Percentiles rank a stretch among this genome's conserved stretches.
phyloP scores from a whole-genome alignment of 108 stramenopile species.

The Fragilariopsis cylindrus region DNA sequence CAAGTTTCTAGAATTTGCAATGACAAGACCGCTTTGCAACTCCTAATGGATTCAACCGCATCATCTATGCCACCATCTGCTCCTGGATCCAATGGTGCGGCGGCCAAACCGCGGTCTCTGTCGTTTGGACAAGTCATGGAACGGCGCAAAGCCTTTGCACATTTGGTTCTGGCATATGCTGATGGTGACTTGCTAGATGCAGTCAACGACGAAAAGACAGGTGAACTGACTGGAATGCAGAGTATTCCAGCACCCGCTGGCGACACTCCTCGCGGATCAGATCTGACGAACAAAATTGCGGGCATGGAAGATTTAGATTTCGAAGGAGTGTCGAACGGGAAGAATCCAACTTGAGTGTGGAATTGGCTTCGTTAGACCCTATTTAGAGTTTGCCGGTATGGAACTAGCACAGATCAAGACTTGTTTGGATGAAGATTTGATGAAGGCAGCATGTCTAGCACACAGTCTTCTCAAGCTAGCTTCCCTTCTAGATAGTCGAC shows the following conservation, averaged over 20 bases:
- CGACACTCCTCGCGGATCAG: conserved; percentile 56
- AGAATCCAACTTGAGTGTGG: conserved; percentile 51
- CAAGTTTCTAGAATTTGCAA: conserved; percentile 62
- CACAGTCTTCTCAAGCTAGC: conserved; percentile 78
- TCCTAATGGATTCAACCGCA: conserved; percentile 55
- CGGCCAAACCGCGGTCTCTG: conserved; percentile 8
- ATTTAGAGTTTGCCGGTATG: conserved; percentile 68
- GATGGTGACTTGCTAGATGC: conserved; percentile 66
- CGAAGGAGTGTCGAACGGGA: conserved; percentile 60
- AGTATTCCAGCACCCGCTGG: conserved; percentile 56
- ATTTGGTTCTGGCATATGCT: conserved; percentile 67
- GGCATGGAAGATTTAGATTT: conserved; percentile 48
- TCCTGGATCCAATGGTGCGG: conserved; percentile 15
- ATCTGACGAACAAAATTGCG: conserved; percentile 20
- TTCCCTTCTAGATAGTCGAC: conserved; percentile 70
- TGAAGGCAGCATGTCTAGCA: conserved; percentile 71
- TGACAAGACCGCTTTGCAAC: conserved; percentile 62
- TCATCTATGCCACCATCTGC: neutral
- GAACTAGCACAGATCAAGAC: conserved; percentile 45
- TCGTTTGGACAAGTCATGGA: conserved; percentile 65
- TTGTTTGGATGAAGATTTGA: conserved; percentile 77
- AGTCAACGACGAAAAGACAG: conserved; percentile 40
- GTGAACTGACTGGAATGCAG: conserved; percentile 33
- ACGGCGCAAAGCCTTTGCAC: conserved; percentile 63
- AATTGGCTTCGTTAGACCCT: conserved; percentile 54